Percentiles rank a stretch among this genome's conserved stretches.
Evolutionary conservation across 345 rosid genomes (phyloP).

Genomic region (Brassica incana): DNA sequence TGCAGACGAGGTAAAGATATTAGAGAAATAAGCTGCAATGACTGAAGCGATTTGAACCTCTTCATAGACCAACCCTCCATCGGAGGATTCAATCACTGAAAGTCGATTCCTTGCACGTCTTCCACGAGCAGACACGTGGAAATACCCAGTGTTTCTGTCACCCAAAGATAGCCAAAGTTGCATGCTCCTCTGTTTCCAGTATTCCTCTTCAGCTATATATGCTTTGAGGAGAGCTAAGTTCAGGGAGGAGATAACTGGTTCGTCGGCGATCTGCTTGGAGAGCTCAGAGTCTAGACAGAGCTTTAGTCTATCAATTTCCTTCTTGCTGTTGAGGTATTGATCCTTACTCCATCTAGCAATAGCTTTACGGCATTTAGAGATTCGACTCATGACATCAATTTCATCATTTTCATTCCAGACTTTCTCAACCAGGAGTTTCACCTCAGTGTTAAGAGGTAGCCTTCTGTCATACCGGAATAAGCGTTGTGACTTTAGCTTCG

Average conservation of each 20-base stretch:
- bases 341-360: not conserved
- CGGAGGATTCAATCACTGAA: not conserved
- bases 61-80: not conserved
- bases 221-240: not conserved
- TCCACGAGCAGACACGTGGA: not conserved
- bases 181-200: not conserved
- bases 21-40: not conserved
- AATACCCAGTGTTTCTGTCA: not conserved
- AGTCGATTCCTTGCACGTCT: not conserved
- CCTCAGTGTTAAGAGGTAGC: too few species aligned
- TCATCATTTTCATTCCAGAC: not conserved
- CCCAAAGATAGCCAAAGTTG: not conserved
- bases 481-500: too few species aligned
- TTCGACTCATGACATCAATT: not conserved
- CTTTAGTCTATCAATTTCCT: too few species aligned
- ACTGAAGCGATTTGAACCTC: not conserved
- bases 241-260: not conserved
- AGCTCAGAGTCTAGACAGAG: not conserved
- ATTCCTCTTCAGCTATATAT: not conserved
- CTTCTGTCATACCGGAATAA: too few species aligned
- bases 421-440: not conserved
- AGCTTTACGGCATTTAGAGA: not conserved
- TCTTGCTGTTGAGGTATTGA: not conserved
- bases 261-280: not conserved
- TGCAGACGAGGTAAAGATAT: not conserved